These are phyloP conservation scores for Trichoderma reesei DNA, from an alignment of 495 filamentous ascomycete genomes.

Conservation along the genomic window DNA sequence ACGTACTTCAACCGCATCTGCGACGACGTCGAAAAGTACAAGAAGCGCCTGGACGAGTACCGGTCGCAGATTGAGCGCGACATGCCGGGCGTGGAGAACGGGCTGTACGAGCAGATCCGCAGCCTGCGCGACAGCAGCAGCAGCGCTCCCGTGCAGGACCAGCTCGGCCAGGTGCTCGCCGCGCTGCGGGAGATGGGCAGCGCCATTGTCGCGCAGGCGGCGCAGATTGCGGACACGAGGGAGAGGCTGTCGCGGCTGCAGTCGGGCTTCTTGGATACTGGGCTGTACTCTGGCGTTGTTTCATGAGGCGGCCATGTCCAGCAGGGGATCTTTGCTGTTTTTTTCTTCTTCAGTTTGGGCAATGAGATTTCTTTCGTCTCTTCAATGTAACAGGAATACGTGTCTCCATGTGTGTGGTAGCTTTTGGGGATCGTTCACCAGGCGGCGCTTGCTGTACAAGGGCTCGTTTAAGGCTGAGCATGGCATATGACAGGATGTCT, in stretches of 20 bases:
- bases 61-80: conserved; percentile 77
- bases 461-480: neutral
- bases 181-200: conserved; percentile 10
- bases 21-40: conserved; percentile 58
- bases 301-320: neutral
- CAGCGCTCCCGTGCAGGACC: conserved; percentile 39
- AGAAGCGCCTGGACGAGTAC: conserved; percentile 56
- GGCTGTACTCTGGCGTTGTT: neutral
- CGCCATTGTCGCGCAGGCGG: conserved; percentile 9
- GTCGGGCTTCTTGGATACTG: conserved; percentile 34
- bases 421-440: neutral
- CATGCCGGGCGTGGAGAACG: conserved; percentile 62
- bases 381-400: neutral
- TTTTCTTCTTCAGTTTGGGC: neutral
- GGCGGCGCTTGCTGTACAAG: conserved; percentile 4
- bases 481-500: neutral
- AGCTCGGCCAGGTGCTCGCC: conserved; percentile 24
- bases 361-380: neutral
- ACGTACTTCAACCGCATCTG: conserved; percentile 65
- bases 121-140: conserved; percentile 45
- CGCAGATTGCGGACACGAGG: conserved; percentile 10
- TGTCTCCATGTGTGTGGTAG: no score
- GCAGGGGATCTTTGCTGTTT: neutral
- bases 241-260: conserved; percentile 10
- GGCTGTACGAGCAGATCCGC: conserved; percentile 59